Percentiles rank a stretch among this genome's conserved stretches.
Evolutionary conservation across 257 asterid species (phyloP).

Genomic region (Ilex aquifolium): DNA sequence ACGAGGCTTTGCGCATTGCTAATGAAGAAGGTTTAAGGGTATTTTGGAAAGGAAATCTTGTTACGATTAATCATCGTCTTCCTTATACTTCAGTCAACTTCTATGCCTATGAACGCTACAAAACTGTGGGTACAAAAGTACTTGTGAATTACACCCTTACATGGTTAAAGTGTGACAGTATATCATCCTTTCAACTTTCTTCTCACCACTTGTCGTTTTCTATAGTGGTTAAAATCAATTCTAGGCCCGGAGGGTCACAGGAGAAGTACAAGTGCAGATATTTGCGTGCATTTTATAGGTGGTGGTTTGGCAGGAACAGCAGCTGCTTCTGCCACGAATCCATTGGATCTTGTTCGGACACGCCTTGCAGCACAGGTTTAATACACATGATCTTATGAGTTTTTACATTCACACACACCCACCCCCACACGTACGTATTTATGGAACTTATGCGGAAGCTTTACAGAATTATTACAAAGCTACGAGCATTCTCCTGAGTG

Average conservation of each 20-base stretch:
- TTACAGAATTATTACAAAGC: no score
- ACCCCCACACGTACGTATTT: no score
- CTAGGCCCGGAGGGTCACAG: constrained; percentile 47
- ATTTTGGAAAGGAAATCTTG: constrained; percentile 95
- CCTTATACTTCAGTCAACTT: constrained; percentile 84
- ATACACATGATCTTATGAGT: background rate
- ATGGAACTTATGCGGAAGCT: no score
- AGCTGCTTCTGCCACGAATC: constrained; percentile 86
- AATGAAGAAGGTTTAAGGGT: constrained; percentile 89
- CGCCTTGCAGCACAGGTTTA: constrained; percentile 90
- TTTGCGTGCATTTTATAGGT: constrained; percentile 65
- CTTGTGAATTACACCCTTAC: no score
- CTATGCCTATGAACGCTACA: constrained; percentile 75
- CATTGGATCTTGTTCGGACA: constrained; percentile 89
- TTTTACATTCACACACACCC: no score
- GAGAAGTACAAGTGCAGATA: constrained; percentile 39
- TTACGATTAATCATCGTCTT: constrained; percentile 85
- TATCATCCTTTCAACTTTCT: no score
- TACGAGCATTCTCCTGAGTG: no score
- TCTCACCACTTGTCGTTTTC: background rate
- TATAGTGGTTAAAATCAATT: constrained; percentile 60
- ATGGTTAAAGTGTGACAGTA: no score
- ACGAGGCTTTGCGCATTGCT: constrained; percentile 62
- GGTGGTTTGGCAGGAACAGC: constrained; percentile 94
- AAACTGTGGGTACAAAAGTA: constrained; percentile 30